phyloP scores from a whole-genome alignment of 768 basidiomycete species.

The Tulasnella sp. region DNA sequence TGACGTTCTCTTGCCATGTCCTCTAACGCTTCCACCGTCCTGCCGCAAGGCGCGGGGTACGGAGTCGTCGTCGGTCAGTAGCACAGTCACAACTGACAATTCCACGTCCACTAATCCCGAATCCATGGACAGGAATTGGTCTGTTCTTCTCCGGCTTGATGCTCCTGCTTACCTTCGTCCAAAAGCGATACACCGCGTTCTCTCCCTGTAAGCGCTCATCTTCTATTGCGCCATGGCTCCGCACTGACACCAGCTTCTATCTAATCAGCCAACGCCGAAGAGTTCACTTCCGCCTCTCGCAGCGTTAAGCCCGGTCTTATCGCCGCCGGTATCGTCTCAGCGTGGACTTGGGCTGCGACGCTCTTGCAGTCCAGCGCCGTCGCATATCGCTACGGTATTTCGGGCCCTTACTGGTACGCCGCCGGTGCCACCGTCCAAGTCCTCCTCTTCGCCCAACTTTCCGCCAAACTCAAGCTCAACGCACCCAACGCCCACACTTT shows the following conservation, averaged over 20 bases:
- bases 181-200: constrained; percentile 72
- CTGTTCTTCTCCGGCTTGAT: constrained; percentile 79
- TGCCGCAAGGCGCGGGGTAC: constrained; percentile 78
- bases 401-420: constrained; percentile 37
- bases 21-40: constrained; percentile 18
- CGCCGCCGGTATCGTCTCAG: constrained; percentile 83
- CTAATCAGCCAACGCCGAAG: constrained; percentile 22
- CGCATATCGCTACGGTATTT: constrained; percentile 76
- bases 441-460: constrained; percentile 81
- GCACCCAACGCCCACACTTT: constrained; percentile 83
- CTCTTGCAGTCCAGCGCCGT: constrained; percentile 70
- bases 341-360: constrained; percentile 75
- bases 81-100: neutral
- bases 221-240: neutral
- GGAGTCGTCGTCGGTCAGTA: constrained; percentile 56
- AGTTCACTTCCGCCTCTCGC: constrained; percentile 71
- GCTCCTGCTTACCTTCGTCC: constrained; percentile 64
- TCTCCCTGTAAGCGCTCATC: constrained; percentile 36
- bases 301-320: constrained; percentile 87
- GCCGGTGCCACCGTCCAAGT: constrained; percentile 83
- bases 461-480: constrained; percentile 84
- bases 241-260: constrained; percentile 8
- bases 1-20: constrained; percentile 5
- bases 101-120: neutral
- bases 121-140: constrained; percentile 49